Base-by-base conservation (phyloP, 2,329 filamentous ascomycete genomes). In the Delphinella strobiligena region DNA sequence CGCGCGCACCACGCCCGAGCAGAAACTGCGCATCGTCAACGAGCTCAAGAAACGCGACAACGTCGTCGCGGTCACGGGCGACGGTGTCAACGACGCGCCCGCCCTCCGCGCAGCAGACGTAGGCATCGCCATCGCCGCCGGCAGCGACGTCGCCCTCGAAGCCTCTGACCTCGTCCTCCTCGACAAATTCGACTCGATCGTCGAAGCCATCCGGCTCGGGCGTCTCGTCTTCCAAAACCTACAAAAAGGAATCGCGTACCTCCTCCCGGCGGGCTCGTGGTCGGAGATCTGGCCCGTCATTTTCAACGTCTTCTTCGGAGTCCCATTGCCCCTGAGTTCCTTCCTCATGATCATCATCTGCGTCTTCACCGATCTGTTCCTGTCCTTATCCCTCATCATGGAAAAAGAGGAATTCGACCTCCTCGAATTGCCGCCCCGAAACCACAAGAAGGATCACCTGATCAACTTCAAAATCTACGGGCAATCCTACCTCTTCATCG, bases 131-230 rank as follows among this genome's bases (percentile, higher is more conserved):
- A 66, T 66, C 16, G 42, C 34, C 15, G 37, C 37, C 18, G 42
- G 42, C 14, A 31, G 19, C 9, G 42, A 44, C n/a, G 42, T 44
- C 15, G 42, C 42, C 1, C 37, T 44, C 59, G 80, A 80, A 24
- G 82, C 82, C 59, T 64, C 82, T 51, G 54, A 89, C 52, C 87
- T 91, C 71, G 82, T 91, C 19, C 66, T 91, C 29, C 84, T 81
- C 0, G 83, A 88, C 61, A 86, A 87, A 60, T 89, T 89, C 61
- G 82, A 84, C 48, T 82, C 78, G 0, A 88, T 89, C 45, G 78
- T 89, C 11, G 75, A 82, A 27, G 82, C 82, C 3, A 83, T 89
- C 49, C 79, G 82, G 47, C 81, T 88, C 58, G 83, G 83, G n/a
- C 74, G 83, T 12, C 34, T 48, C 15, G 46, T 48, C 19, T 48